Base-by-base conservation (phyloP, 768 basidiomycete genomes). In the Collybia mongolica region DNA sequence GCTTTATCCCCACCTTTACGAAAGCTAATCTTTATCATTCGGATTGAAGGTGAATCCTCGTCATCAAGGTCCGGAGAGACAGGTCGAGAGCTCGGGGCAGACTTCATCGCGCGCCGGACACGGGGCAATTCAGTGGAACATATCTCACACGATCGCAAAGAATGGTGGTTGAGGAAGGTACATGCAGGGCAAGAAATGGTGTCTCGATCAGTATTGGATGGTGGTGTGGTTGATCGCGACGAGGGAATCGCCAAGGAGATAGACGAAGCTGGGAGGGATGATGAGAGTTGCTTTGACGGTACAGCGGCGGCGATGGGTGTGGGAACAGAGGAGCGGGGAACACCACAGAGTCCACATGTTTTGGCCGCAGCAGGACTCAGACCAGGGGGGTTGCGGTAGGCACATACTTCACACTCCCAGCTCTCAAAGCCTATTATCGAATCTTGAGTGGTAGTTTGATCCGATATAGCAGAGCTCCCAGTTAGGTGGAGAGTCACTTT, bases 351-450 rank as follows among this genome's bases (percentile, higher is more conserved):
- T 6, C 72, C 74, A 62, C 94, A 97, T 60, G 84, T 72, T n/a
- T 74, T 75, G 2, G 86, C 77, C 17, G 82, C 81, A 1, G 81
- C 72, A 15, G 86, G 85, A 63, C 86, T 89, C 28, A 83, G 72
- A 1, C 88, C 88, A 26, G 87, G 84, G 2, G 87, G 80, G 66
- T 96, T 97, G 24, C 80, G 80, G 61, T 85, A 87, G 24, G 81
- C 89, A 65, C 95, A 98, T n/a, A 98, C 86, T 35, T 83, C 80
- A 59, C 95, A 98, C 63, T 86, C 78, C 93, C 93, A 95, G 52
- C 72, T 82, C 51, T 77, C 79, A 45, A 72, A 75, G 1, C 55
- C 62, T n/a, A 65, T 60, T 59, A 65, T 64, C 53, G 57, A 39
- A 24, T 64, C 58, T 55, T 65, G 56, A 28, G 46, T 52, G 17